Evolutionary conservation across 2,329 filamentous ascomycete genomes (phyloP), one percentile per base, ranked within the genome.

Genomic region (Akanthomyces lecanii): DNA sequence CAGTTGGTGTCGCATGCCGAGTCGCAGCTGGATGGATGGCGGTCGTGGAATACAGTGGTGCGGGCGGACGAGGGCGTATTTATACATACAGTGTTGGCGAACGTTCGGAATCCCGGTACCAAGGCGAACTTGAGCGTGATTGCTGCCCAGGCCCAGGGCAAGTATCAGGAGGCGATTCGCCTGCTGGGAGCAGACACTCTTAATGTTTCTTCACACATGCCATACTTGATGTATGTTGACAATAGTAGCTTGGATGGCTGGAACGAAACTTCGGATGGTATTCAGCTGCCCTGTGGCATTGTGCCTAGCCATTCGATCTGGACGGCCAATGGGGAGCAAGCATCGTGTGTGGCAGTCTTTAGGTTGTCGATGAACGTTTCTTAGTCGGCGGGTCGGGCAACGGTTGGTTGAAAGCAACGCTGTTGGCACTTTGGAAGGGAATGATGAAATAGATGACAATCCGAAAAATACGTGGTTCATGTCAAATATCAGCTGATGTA

Each of bases 211-310:
- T 48, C 65, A 18, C 65, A 56, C 25, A 63, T 57, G 18, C 68
- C 76, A 5, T 74, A 74, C 58, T 62, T 78, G 38, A 66, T 69
- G 42, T 77, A 77, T 33, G 66, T 62, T 36, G 60, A 62, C 21
- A 51, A 23, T 10, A 30, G 42, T 21, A 36, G 44, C 21, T n/a
- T 56, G 4, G 12, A 28, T 16, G 51, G 30, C 7, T 71, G 70
- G 71, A 50, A 59, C 6, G 61, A 63, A 12, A 47, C 47, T 3
- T 50, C 42, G 45, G 42, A 61, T 2, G 30, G 55, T 40, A 38
- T 56, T 11, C 48, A 64, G 28, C 18, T 67, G 57, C 50, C 65
- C 0, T 63, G 68, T 52, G 69, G 72, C 3, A 60, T 71, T 6
- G 66, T 64, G n/a, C 62, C 62, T 1, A 42, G 44, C 23, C 36